phyloP scores from a whole-genome alignment of 495 filamentous ascomycete genomes.

The Aspergillus saccharolyticus region DNA sequence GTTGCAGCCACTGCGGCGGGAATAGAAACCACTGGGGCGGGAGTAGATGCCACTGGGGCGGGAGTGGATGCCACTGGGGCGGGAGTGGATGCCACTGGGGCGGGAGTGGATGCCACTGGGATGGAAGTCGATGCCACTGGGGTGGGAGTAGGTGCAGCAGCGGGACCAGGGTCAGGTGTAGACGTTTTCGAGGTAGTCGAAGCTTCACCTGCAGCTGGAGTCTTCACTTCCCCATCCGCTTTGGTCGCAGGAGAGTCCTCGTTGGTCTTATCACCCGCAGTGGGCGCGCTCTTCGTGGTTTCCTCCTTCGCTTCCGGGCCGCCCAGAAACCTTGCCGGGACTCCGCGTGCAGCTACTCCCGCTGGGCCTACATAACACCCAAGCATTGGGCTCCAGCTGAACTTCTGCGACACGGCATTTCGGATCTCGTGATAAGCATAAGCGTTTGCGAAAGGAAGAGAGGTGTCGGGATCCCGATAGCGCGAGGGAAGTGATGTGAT shows the following conservation, averaged over 20 bases:
- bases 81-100: slow-evolving; percentile 8
- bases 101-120: slow-evolving; percentile 7
- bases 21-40: slow-evolving; percentile 7
- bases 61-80: slow-evolving; percentile 8
- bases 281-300: slow-evolving; percentile 9
- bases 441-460: slow-evolving; percentile 67
- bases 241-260: slow-evolving; percentile 3
- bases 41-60: slow-evolving; percentile 6
- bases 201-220: slow-evolving; percentile 4
- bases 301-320: slow-evolving; percentile 18
- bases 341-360: slow-evolving; percentile 57
- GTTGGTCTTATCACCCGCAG: slow-evolving; percentile 8
- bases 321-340: slow-evolving; percentile 61
- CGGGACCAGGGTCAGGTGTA: slow-evolving; percentile 1
- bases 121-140: slow-evolving; percentile 8
- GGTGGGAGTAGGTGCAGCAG: slow-evolving; percentile 9
- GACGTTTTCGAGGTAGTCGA: slow-evolving; percentile 11
- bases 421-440: slow-evolving; percentile 70
- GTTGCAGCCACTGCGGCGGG: slow-evolving; percentile 8
- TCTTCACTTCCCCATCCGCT: neutral
- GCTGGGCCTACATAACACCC: slow-evolving; percentile 68
- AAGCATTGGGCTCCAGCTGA: slow-evolving; percentile 69
- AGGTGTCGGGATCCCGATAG: slow-evolving; percentile 72
- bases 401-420: slow-evolving; percentile 52
- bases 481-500: slow-evolving; percentile 75